These are phyloP conservation scores for Ocimum tenuiflorum DNA, from an alignment of 257 asterid species.

Conservation along the genomic window DNA sequence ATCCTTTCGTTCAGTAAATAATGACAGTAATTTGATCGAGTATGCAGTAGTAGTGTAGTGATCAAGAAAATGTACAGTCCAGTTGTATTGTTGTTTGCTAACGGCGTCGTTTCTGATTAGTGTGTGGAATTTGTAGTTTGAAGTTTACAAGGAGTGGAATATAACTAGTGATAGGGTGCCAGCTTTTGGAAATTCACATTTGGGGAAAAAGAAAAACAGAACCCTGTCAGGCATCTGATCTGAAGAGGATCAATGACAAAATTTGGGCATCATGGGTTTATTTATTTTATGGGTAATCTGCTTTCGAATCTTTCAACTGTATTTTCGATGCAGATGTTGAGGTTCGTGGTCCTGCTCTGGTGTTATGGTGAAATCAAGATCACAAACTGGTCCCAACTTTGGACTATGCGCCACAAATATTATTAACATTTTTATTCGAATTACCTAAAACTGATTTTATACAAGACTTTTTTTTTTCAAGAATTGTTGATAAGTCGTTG, in stretches of 20 bases:
- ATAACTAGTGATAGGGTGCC: conserved; percentile 9
- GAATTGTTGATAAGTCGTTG: no score
- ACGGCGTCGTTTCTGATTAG: neutral
- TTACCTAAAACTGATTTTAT: no score
- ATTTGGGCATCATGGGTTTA: neutral
- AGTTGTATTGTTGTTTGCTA: conserved; percentile 11
- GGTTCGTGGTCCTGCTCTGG: conserved; percentile 11
- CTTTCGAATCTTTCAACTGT: conserved; percentile 16
- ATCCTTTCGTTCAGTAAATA: conserved; percentile 64
- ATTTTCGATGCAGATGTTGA: neutral
- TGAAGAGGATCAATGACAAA: conserved; percentile 8
- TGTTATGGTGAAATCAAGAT: neutral
- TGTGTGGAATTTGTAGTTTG: neutral
- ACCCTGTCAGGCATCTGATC: conserved; percentile 11
- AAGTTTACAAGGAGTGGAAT: conserved; percentile 1
- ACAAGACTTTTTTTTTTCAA: no score
- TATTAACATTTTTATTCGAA: no score
- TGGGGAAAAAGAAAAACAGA: neutral
- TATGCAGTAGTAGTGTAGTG: conserved; percentile 12
- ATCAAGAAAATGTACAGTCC: conserved; percentile 23
- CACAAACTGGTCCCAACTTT: conserved; percentile 20
- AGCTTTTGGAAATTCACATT: conserved; percentile 5
- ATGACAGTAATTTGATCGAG: neutral
- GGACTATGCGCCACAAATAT: neutral
- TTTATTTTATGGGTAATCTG: neutral